Evolutionary conservation across 768 basidiomycete genomes (phyloP).

Genomic region (Lyophyllum semitale): DNA sequence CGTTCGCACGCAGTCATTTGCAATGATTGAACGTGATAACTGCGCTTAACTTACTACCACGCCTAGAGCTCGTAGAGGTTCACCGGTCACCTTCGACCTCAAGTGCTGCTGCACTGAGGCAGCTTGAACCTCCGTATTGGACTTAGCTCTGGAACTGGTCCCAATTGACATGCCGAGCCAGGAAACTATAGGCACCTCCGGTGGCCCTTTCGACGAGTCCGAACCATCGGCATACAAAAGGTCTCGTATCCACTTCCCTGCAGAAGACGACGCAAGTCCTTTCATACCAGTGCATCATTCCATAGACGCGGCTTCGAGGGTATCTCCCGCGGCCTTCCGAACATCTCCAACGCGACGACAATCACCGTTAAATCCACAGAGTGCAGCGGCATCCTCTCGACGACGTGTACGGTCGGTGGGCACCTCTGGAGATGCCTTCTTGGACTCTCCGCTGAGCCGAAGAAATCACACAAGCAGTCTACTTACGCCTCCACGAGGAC

Average conservation of each 20-base stretch:
- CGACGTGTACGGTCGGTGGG: constrained; percentile 19
- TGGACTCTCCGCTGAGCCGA: constrained; percentile 4
- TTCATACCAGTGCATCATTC: constrained; percentile 4
- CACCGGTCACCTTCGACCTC: too few species aligned
- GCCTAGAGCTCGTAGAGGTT: too few species aligned
- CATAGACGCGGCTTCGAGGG: constrained; percentile 5
- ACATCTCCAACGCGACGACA: constrained; percentile 13
- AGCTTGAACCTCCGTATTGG: background rate
- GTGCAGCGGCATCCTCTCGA: constrained; percentile 5
- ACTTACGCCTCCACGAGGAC: constrained; percentile 13
- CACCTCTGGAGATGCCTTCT: constrained; percentile 5
- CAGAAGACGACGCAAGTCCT: constrained; percentile 14
- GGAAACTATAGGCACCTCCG: constrained; percentile 12
- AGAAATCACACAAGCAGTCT: constrained; percentile 7
- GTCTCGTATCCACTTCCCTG: constrained; percentile 22
- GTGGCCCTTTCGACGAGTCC: constrained; percentile 13
- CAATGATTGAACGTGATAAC: background rate
- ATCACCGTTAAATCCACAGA: constrained; percentile 12
- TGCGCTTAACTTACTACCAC: too few species aligned
- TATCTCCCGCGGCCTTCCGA: background rate
- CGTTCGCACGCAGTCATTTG: too few species aligned
- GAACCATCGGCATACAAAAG: constrained; percentile 9
- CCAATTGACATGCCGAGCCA: constrained; percentile 9
- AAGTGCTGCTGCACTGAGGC: background rate
- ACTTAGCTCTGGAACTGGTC: background rate